Percentiles rank a stretch among this genome's conserved stretches.
These are phyloP conservation scores for Crithidia fasciculata DNA, from an alignment of 208 protist species.

Conservation along the genomic window DNA sequence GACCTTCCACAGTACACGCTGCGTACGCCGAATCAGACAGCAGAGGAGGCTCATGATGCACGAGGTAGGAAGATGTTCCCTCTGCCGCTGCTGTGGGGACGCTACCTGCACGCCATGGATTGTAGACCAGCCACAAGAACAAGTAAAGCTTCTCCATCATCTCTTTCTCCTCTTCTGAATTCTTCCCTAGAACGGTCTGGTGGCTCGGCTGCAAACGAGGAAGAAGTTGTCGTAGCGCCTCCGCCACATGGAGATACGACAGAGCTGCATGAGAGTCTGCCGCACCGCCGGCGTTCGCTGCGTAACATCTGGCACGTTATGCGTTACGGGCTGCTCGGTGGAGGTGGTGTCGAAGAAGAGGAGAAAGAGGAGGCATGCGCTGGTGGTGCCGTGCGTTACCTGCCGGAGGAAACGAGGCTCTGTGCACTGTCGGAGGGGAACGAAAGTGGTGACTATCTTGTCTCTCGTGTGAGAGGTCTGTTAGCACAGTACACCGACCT, in stretches of 20 bases:
- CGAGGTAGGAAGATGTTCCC: no score
- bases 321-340: constrained; percentile 10
- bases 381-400: no score
- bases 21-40: background rate
- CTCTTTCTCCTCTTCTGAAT: no score
- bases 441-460: no score
- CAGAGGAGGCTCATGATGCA: background rate
- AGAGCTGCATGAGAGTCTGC: background rate
- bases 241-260: background rate
- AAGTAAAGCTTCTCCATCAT: no score
- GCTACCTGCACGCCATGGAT: constrained; percentile 1
- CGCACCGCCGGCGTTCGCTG: constrained; percentile 16
- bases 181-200: no score
- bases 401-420: no score
- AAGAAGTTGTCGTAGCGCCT: background rate
- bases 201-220: background rate
- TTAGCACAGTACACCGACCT: no score
- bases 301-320: constrained; percentile 34
- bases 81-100: constrained; percentile 8
- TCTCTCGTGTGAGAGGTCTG: no score
- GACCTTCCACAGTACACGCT: constrained; percentile 28
- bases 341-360: background rate
- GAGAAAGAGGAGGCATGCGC: no score
- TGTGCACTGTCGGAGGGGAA: no score
- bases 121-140: background rate